phyloP scores from a whole-genome alignment of 2,329 filamentous ascomycete genomes.

The Sarocladiaceae sp. region DNA sequence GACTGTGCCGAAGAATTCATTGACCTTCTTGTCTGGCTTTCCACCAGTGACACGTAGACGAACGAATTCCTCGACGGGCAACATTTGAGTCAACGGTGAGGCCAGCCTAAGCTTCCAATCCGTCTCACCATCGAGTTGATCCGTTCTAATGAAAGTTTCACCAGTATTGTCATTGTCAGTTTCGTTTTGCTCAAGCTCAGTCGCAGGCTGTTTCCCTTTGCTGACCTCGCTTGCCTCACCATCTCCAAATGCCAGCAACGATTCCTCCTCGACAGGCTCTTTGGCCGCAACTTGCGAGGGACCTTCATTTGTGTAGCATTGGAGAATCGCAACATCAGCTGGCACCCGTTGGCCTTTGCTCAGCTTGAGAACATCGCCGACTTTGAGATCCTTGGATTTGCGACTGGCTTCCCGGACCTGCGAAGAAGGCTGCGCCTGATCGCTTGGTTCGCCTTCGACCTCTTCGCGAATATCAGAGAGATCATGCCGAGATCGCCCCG shows the following conservation, averaged over 20 bases:
- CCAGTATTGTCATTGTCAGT: slow-evolving; percentile 46
- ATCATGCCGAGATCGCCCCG: slow-evolving; percentile 25
- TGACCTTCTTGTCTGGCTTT: slow-evolving; percentile 89
- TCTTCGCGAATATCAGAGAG: slow-evolving; percentile 68
- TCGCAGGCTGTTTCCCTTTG: slow-evolving; percentile 31
- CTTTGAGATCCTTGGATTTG: slow-evolving; percentile 82
- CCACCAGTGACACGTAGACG: slow-evolving; percentile 72
- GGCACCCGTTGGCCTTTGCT: slow-evolving; percentile 90
- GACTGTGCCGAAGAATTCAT: slow-evolving; percentile 89
- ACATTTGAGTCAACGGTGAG: slow-evolving; percentile 77
- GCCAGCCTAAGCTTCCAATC: slow-evolving; percentile 96
- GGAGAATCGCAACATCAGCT: slow-evolving; percentile 88
- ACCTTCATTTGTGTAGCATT: slow-evolving; percentile 65
- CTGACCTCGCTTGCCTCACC: slow-evolving; percentile 17
- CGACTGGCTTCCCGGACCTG: slow-evolving; percentile 65
- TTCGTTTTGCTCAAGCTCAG: slow-evolving; percentile 20
- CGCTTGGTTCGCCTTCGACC: slow-evolving; percentile 48
- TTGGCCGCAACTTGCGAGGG: slow-evolving; percentile 23
- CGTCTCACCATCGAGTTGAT: slow-evolving; percentile 95
- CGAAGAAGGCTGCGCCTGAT: slow-evolving; percentile 38
- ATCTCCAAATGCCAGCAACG: slow-evolving; percentile 37
- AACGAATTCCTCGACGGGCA: slow-evolving; percentile 68
- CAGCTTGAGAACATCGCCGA: slow-evolving; percentile 93
- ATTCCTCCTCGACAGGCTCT: slow-evolving; percentile 32
- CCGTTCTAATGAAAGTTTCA: slow-evolving; percentile 95